Evolutionary conservation across 2,329 filamentous ascomycete species (phyloP).

Genomic region (Aschersonia sp.): DNA sequence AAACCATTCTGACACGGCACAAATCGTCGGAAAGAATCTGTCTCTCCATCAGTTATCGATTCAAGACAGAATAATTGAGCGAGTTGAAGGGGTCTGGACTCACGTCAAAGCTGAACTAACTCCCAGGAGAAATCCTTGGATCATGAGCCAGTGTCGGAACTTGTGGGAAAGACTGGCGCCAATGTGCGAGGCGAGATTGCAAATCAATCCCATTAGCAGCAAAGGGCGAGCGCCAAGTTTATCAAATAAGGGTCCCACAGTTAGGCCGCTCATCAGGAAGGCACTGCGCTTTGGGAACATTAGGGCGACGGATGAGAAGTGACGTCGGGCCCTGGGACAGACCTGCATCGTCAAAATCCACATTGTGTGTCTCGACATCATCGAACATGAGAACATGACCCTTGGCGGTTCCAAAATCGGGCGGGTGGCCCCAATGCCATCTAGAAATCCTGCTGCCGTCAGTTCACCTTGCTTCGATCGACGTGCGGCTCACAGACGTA

Average conservation of each 20-base stretch:
- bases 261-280: slow-evolving; percentile 21
- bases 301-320: no score
- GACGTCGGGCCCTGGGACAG: no score
- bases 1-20: slow-evolving; percentile 17
- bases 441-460: no score
- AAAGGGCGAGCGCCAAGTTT: slow-evolving; percentile 20
- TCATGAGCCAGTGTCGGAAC: slow-evolving; percentile 22
- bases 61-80: not conserved
- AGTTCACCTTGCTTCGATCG: no score
- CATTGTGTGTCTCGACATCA: no score
- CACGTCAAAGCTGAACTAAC: slow-evolving; percentile 22
- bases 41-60: not conserved
- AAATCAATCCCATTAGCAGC: slow-evolving; percentile 18
- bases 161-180: slow-evolving; percentile 14
- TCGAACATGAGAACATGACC: no score
- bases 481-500: slow-evolving; percentile 3
- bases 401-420: no score
- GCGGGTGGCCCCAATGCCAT: no score
- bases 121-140: slow-evolving; percentile 26
- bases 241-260: slow-evolving; percentile 25
- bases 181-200: slow-evolving; percentile 23
- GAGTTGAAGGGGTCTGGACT: not conserved
- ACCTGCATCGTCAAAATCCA: no score
- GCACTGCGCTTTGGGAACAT: slow-evolving; percentile 16
- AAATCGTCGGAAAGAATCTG: slow-evolving; percentile 16